These are phyloP conservation scores for Juglanconis sp. DNA, from an alignment of 2,329 filamentous ascomycete species.

Conservation along the genomic window DNA sequence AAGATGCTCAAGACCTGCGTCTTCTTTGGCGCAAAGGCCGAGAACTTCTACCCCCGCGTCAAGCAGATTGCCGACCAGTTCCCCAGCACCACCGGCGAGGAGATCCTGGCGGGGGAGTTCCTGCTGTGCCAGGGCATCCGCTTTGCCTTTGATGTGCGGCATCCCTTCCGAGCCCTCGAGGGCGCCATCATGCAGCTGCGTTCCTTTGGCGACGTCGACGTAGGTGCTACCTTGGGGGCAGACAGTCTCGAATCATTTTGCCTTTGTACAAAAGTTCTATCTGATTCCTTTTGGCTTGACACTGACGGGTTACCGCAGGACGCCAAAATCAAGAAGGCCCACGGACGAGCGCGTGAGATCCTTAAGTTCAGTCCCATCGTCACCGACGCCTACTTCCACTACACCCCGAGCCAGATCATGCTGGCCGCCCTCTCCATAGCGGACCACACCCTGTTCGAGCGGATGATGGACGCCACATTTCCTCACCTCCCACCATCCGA, in stretches of 20 bases:
- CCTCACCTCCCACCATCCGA: conserved; percentile 20
- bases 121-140: conserved; percentile 86
- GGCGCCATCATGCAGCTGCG: conserved; percentile 81
- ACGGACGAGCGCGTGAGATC: conserved; percentile 68
- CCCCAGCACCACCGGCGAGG: conserved; percentile 68
- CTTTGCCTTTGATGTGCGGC: conserved; percentile 89
- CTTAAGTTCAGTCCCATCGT: conserved; percentile 78
- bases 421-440: conserved; percentile 75
- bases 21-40: conserved; percentile 91
- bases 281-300: too few relatives aligned
- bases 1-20: conserved; percentile 86
- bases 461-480: conserved; percentile 42
- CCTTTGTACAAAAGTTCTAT: background rate
- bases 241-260: background rate
- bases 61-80: conserved; percentile 65
- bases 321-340: conserved; percentile 56
- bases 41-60: conserved; percentile 72
- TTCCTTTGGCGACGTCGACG: conserved; percentile 61
- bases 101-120: conserved; percentile 88
- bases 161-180: conserved; percentile 84
- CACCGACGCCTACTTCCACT: conserved; percentile 96
- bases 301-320: conserved; percentile 22
- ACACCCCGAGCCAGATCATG: conserved; percentile 91
- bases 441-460: conserved; percentile 61
- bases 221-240: conserved; percentile 21